Evolutionary conservation across 441 rosid genomes (phyloP), one percentile per base, ranked within the genome.

Genomic region (Adansonia grandidieri): DNA sequence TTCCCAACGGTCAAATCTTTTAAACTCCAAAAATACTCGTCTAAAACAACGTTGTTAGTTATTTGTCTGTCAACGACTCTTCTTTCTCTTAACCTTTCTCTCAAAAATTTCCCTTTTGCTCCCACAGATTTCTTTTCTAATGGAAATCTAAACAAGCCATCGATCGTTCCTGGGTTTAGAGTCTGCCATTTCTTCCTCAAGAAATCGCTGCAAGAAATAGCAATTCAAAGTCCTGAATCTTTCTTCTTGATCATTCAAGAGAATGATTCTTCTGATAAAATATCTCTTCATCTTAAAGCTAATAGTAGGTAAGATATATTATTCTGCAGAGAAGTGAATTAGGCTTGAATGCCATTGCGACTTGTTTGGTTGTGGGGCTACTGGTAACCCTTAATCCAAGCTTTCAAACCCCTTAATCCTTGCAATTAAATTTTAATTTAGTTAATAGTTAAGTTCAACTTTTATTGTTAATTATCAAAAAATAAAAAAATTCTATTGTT

Each of bases 321-420:
- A 28, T 28, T 28, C 15, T 83, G 87, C 79, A 85, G 65, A 65
- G 99, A 96, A 86, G 95, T 93, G 42, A 85, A 64, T 0, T 88
- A 93, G 97, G 97, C 73, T 86, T 79, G 72, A 93, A 93, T 51
- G 92, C 97, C 47, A 90, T 97, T 0, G 97, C 32, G 32, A 28
- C 32, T 28, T 91, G 28, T 92, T 93, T 67, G 97, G 97, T 67
- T 93, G 88, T 80, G 99, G 99, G 40, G 99, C 97, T 57, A 91
- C 98, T 2, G 98, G 97, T 40, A 96, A 28, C 6, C 6, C 32
- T 60, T 9, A 58, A 32, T 20, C 32, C 63, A 8, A 58, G 9
- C 63, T 19, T 58, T 58, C 14, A 1, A 58, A 58, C 13, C 63
- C 32, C n/a, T 17, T 66, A 7, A 40, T 66, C 14, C 10, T 42